Evolutionary conservation across 345 rosid species (phyloP), one percentile per base, ranked within the genome.

Genomic region (Cardamine resedifolia): DNA sequence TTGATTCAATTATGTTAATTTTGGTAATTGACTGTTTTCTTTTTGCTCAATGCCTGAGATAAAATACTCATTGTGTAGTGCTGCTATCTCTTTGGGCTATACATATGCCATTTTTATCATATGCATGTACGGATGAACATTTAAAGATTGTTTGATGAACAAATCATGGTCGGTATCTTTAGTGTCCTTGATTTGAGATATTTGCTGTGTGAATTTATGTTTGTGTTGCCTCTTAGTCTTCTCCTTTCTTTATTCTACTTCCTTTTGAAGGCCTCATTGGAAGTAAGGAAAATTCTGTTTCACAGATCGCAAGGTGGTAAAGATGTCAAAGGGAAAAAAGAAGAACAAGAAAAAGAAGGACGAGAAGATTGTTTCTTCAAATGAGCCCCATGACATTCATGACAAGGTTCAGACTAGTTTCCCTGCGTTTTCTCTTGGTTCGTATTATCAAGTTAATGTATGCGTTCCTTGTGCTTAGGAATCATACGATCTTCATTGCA

Each of bases 311-410:
- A 87, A 84, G 80, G 90, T 75, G 39, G 77, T 51, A 53, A 81
- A 79, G 85, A 67, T 75, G 60, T 83, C 82, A 61, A 90, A 87
- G 75, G 82, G 73, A 36, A 88, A 87, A 74, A 90, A 81, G 87
- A 90, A 87, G 82, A 84, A 87, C 59, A 78, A 83, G 63, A 83
- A 88, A 79, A 87, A 85, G 79, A 88, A 81, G 72, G 88, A 86
- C 28, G 55, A 64, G 58, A 92, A 84, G 75, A 80, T 77, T 34
- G 56, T 68, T 38, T 78, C 83, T 52, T 68, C 81, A 43, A 34
- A 66, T 43, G 84, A 78, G 75, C 12, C 55, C 55, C 5, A 50
- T 50, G 55, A 50, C 19, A 58, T 7, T 58, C 70, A 68, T 72
- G 73, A 81, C 41, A 78, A 84, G 89, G 94, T 90, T 39, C 63